Evolutionary conservation across 345 rosid species (phyloP), one percentile per base, ranked within the genome.

Genomic region (Eucalyptus curtisii): DNA sequence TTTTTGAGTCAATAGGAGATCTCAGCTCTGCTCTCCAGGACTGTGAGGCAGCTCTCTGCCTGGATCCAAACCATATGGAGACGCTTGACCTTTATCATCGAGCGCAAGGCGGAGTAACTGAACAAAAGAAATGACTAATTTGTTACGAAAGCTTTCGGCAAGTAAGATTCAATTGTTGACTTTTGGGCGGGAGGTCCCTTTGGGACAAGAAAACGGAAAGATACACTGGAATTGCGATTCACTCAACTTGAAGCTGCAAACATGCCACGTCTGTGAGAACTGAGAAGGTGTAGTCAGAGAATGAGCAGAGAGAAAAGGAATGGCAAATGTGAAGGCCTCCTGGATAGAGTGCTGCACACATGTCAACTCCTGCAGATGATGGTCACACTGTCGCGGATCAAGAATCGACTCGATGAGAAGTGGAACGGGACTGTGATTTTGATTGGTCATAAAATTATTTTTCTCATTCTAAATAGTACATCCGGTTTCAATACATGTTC

Each of bases 11-110:
- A 86, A 91, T 94, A 55, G 98, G 99, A 87, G 95, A 96, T 85
- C 85, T 94, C 27, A 71, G 90, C 22, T 90, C 95, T 88, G 95
- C 99, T 86, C 82, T 95, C 49, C 93, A 89, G 90, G 99, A 97
- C 90, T 97, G 99, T 86, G 94, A 93, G 89, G 99, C 99, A 80
- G 99, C 99, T 92, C 99, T 97, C 86, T 96, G 98, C 91, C 89
- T 97, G 90, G 98, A 97, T 89, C 98, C 98, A 4, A 91, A 91
- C 89, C 98, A 97, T 90, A 88, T 76, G 4, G 99, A 96, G 91
- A 96, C 97, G 1, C 94, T 94, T 82, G 96, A 96, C 88, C 94
- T 96, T 59, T 96, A 96, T 87, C 94, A 91, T 88, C 94, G 96
- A 90, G 92, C 97, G 87, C 91, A 89, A n/a, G 92, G 89, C 91